These are phyloP conservation scores for Phascolomyces articulosus DNA, from an alignment of 371 early-diverging fungal species.

Conservation along the genomic window DNA sequence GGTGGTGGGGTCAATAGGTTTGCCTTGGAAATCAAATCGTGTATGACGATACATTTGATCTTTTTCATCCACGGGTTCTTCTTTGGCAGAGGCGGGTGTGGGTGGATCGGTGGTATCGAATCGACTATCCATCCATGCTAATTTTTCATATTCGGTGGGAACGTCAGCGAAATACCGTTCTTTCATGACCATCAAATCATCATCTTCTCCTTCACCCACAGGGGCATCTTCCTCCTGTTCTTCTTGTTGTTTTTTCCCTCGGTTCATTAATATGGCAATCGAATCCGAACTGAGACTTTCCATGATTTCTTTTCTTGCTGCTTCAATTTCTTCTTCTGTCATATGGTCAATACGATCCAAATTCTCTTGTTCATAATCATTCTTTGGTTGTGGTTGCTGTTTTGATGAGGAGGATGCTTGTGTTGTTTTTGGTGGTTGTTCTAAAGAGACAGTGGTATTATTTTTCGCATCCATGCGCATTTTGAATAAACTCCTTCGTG, in stretches of 20 bases:
- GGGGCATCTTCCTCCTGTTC: slow-evolving; percentile 5
- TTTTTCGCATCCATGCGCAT: slow-evolving; percentile 21
- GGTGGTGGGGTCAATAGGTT: slow-evolving; percentile 51
- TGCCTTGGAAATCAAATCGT: slow-evolving; percentile 83
- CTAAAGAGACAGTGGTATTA: slow-evolving; percentile 18
- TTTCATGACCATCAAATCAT: slow-evolving; percentile 57
- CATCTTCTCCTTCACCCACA: slow-evolving; percentile 41
- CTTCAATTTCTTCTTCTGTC: slow-evolving; percentile 64
- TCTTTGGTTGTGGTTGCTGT: slow-evolving; percentile 20
- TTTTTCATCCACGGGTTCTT: slow-evolving; percentile 12
- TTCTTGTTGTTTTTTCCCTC: slow-evolving; percentile 15
- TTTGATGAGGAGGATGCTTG: neutral
- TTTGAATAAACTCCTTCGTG: slow-evolving; percentile 55
- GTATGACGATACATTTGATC: slow-evolving; percentile 34
- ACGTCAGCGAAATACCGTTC: slow-evolving; percentile 58
- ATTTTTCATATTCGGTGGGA: slow-evolving; percentile 65
- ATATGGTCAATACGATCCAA: slow-evolving; percentile 52
- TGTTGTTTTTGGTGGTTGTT: slow-evolving; percentile 13
- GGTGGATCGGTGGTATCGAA: slow-evolving; percentile 13
- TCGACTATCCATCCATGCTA: slow-evolving; percentile 71
- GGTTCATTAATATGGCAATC: slow-evolving; percentile 47
- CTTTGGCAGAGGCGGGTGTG: neutral
- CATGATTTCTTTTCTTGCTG: slow-evolving; percentile 62
- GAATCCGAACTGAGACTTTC: slow-evolving; percentile 58
- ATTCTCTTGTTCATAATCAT: slow-evolving; percentile 63